These are phyloP conservation scores for Phytophthora capsici DNA, from an alignment of 352 stramenopile species.

Conservation along the genomic window DNA sequence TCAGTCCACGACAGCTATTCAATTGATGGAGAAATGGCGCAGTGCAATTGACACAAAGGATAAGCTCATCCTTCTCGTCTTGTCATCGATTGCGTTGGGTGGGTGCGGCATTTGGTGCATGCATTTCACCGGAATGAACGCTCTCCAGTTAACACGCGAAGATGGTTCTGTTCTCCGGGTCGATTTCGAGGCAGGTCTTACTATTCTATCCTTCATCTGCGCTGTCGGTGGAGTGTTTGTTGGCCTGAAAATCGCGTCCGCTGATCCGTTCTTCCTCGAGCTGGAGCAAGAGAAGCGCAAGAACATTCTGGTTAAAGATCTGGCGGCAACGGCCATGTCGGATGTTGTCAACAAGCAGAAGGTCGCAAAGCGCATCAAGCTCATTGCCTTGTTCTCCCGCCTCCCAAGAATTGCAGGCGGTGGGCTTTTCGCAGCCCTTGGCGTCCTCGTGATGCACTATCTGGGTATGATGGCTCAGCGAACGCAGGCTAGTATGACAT, in stretches of 20 bases:
- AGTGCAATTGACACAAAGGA: slow-evolving; percentile 34
- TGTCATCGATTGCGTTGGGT: slow-evolving; percentile 53
- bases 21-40: slow-evolving; percentile 80
- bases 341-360: slow-evolving; percentile 56
- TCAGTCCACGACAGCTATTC: slow-evolving; percentile 45
- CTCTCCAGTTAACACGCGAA: slow-evolving; percentile 40
- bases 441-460: slow-evolving; percentile 80
- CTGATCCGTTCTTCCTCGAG: slow-evolving; percentile 70
- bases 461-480: slow-evolving; percentile 76
- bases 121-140: slow-evolving; percentile 81
- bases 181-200: slow-evolving; percentile 63
- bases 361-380: slow-evolving; percentile 54
- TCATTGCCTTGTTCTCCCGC: slow-evolving; percentile 67
- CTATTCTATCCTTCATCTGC: slow-evolving; percentile 64
- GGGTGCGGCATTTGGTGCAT: slow-evolving; percentile 75
- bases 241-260: slow-evolving; percentile 59
- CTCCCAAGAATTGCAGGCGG: slow-evolving; percentile 58
- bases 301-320: slow-evolving; percentile 49
- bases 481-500: slow-evolving; percentile 44
- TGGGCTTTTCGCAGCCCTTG: slow-evolving; percentile 57
- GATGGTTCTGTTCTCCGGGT: slow-evolving; percentile 46
- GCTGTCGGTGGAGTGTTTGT: slow-evolving; percentile 60
- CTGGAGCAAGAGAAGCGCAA: slow-evolving; percentile 61
- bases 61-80: slow-evolving; percentile 50
- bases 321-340: slow-evolving; percentile 52